phyloP scores from a whole-genome alignment of 129 eudicot species.

The Helianthus annuus region DNA sequence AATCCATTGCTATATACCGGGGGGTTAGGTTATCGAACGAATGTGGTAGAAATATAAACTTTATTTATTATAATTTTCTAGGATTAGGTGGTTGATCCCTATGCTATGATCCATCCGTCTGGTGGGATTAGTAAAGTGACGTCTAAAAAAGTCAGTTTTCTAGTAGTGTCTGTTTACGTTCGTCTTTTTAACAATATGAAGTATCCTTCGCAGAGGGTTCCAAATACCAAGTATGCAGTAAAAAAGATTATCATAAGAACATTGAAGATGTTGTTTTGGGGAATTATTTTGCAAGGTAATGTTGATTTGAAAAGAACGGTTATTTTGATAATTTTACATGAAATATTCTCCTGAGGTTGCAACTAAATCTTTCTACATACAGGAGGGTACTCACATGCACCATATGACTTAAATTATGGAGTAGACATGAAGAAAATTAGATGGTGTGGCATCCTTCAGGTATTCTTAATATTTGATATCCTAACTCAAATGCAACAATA shows the following conservation, averaged over 20 bases:
- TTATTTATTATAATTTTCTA: too few species aligned
- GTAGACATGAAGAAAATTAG: slow-evolving; percentile 70
- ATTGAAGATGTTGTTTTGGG: slow-evolving; percentile 77
- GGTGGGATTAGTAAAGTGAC: too few species aligned
- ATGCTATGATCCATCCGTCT: too few species aligned
- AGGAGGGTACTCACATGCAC: slow-evolving; percentile 91
- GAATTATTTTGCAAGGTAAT: slow-evolving; percentile 76
- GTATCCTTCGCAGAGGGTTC: slow-evolving; percentile 49
- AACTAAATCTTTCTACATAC: slow-evolving; percentile 16
- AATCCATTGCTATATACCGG: too few species aligned
- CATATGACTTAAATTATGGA: slow-evolving; percentile 56
- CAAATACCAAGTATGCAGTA: slow-evolving; percentile 45
- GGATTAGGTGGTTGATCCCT: too few species aligned
- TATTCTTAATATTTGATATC: slow-evolving; percentile 2
- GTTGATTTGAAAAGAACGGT: neutral
- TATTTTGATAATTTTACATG: neutral
- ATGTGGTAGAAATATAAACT: too few species aligned
- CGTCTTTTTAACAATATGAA: neutral
- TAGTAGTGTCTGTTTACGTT: too few species aligned
- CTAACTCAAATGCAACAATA: too few species aligned
- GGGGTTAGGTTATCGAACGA: too few species aligned
- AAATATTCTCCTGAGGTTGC: neutral
- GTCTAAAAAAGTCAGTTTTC: too few species aligned
- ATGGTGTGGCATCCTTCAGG: slow-evolving; percentile 94
- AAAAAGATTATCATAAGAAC: slow-evolving; percentile 61